Conservation (phyloP, 2,329 filamentous ascomycete species). For the Colletotrichum somersetense region DNA sequence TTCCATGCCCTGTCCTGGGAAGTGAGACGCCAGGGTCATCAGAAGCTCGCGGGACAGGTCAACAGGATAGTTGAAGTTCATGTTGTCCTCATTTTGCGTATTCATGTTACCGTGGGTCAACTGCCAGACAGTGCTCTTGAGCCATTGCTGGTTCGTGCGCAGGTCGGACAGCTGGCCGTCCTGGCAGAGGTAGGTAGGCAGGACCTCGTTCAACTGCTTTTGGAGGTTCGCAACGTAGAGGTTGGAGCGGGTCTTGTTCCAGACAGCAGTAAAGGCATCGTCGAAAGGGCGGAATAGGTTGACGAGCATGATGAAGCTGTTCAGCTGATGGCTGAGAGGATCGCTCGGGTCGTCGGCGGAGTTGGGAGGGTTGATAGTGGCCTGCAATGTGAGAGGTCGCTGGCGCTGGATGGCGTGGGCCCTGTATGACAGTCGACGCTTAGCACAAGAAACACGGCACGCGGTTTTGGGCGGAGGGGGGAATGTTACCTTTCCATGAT, state of each 20-base stretch:
- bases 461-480: neutral
- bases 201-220: constrained; percentile 70
- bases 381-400: constrained; percentile 77
- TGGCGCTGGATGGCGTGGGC: constrained; percentile 79
- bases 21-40: constrained; percentile 75
- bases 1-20: constrained; percentile 80
- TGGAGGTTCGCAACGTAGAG: constrained; percentile 71
- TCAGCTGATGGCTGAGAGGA: constrained; percentile 64
- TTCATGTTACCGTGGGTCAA: constrained; percentile 67
- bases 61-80: constrained; percentile 74
- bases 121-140: constrained; percentile 75
- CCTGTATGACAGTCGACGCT: constrained; percentile 50
- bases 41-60: constrained; percentile 74
- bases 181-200: constrained; percentile 64
- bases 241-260: constrained; percentile 74
- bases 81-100: constrained; percentile 61
- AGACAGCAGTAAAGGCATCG: constrained; percentile 71
- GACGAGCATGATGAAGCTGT: constrained; percentile 70
- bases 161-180: constrained; percentile 69
- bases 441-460: constrained; percentile 30
- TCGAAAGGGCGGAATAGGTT: constrained; percentile 76
- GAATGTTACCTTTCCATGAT: constrained; percentile 74
- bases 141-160: constrained; percentile 72
- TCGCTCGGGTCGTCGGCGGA: constrained; percentile 71
- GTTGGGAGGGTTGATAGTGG: constrained; percentile 75